Percentiles rank a stretch among this genome's conserved stretches.
Conservation (phyloP, 768 basidiomycete species). For the Mrakia blollopis region DNA sequence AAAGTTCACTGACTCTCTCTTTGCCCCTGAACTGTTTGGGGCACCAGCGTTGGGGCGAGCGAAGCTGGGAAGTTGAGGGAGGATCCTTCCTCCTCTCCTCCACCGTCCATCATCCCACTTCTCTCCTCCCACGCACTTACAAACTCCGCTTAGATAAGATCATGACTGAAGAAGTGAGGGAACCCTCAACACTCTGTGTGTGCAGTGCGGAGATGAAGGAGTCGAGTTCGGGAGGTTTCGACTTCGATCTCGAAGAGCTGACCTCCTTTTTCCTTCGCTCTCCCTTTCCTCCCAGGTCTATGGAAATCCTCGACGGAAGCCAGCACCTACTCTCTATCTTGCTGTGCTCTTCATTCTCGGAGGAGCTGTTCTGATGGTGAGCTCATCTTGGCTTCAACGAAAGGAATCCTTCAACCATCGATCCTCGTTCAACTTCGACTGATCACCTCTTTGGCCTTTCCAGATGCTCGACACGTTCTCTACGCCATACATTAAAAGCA, state of each 20-base stretch:
- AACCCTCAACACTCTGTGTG: too few species aligned
- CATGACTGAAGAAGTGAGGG: not conserved
- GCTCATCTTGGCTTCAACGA: not conserved
- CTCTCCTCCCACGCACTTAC: not conserved
- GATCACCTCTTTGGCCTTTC: not conserved
- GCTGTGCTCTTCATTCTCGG: not conserved
- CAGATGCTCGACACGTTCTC: not conserved
- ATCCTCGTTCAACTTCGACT: not conserved
- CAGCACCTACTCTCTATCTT: not conserved
- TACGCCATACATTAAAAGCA: not conserved
- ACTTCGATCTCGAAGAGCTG: too few species aligned
- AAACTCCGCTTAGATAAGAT: not conserved
- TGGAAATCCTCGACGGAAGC: not conserved
- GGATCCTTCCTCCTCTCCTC: not conserved
- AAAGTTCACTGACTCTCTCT: slow-evolving; percentile 1
- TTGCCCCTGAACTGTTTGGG: not conserved
- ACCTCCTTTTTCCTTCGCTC: not conserved
- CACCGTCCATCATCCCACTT: not conserved
- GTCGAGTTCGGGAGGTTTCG: too few species aligned
- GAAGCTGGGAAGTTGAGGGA: too few species aligned
- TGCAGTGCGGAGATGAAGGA: too few species aligned
- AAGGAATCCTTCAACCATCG: not conserved
- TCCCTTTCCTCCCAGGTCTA: not conserved
- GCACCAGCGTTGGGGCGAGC: too few species aligned
- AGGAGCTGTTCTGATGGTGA: not conserved